A percentile compares a stretch with the other conserved stretches of the same genome.
phyloP scores from a whole-genome alignment of 257 asterid species.

The Gentiana macrophylla region DNA sequence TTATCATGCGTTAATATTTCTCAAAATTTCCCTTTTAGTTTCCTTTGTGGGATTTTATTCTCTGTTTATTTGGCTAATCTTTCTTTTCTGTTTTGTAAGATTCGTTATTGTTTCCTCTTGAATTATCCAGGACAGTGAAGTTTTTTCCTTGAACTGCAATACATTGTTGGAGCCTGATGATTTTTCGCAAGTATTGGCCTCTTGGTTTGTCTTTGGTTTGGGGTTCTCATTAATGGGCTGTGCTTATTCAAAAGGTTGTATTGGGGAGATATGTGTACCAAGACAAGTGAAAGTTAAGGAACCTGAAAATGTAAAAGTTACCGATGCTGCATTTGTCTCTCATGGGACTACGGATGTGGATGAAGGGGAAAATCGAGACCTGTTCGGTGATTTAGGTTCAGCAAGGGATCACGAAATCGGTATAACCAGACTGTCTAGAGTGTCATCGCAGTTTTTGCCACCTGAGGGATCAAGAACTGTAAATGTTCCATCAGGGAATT shows the following conservation, averaged over 20 bases:
- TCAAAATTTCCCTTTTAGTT: neutral
- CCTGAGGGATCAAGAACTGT: slow-evolving; percentile 73
- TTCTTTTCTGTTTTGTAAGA: slow-evolving; percentile 4
- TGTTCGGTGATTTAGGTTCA: slow-evolving; percentile 35
- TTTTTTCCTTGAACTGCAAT: neutral
- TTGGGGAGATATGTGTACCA: slow-evolving; percentile 78
- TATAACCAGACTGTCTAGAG: slow-evolving; percentile 67
- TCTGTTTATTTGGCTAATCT: neutral
- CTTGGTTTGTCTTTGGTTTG: slow-evolving; percentile 24
- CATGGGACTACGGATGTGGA: slow-evolving; percentile 44
- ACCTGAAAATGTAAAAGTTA: slow-evolving; percentile 35
- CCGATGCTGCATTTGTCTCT: slow-evolving; percentile 46
- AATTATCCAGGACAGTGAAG: neutral
- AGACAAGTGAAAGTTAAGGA: slow-evolving; percentile 41
- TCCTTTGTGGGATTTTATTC: too few relatives aligned
- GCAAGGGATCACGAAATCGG: slow-evolving; percentile 61
- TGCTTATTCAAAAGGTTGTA: slow-evolving; percentile 73
- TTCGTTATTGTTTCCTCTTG: slow-evolving; percentile 5
- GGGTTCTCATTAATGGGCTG: slow-evolving; percentile 73
- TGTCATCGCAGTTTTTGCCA: slow-evolving; percentile 75
- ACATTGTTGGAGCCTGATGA: slow-evolving; percentile 24
- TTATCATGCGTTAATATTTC: neutral
- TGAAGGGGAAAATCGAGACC: slow-evolving; percentile 51
- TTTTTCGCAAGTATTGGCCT: slow-evolving; percentile 17
- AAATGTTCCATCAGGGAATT: slow-evolving; percentile 57